Conservation (phyloP, 2,329 filamentous ascomycete genomes). For the Aureobasidium sp. region DNA sequence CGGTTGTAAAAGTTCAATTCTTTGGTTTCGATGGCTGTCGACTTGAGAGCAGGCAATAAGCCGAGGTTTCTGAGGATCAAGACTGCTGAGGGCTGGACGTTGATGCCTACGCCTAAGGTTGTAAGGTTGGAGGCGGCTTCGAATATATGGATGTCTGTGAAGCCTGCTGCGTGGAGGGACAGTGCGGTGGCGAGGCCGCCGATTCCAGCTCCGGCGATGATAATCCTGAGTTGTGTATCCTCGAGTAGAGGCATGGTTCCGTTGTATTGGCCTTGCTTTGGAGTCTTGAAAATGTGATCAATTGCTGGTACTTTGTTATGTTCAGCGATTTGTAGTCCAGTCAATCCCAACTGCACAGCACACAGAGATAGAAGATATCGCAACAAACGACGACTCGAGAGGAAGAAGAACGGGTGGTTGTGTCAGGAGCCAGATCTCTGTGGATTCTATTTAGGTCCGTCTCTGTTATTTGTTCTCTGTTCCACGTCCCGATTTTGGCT, state of each 20-base stretch:
- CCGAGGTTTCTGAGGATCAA: conserved; percentile 38
- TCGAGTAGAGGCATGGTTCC: conserved; percentile 10
- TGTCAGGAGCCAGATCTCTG: background rate
- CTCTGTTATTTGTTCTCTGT: background rate
- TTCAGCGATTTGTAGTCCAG: background rate
- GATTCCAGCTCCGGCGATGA: conserved; percentile 43
- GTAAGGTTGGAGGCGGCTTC: conserved; percentile 36
- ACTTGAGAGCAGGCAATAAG: conserved; percentile 33
- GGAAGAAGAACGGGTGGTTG: background rate
- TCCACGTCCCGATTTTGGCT: conserved; percentile 6
- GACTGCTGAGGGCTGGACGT: conserved; percentile 39
- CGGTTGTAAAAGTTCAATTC: conserved; percentile 40
- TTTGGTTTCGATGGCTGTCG: conserved; percentile 34
- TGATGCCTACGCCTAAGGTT: conserved; percentile 40
- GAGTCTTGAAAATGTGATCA: background rate
- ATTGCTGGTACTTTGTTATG: background rate
- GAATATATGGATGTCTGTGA: conserved; percentile 40
- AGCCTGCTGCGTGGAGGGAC: conserved; percentile 43
- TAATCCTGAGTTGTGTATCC: conserved; percentile 23
- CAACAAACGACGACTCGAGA: background rate
- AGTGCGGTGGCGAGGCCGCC: conserved; percentile 49
- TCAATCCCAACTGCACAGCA: background rate
- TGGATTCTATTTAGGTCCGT: background rate
- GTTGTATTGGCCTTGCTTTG: background rate
- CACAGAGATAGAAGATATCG: background rate